phyloP scores from a whole-genome alignment of 495 filamentous ascomycete species.

The Terfezia boudieri region DNA sequence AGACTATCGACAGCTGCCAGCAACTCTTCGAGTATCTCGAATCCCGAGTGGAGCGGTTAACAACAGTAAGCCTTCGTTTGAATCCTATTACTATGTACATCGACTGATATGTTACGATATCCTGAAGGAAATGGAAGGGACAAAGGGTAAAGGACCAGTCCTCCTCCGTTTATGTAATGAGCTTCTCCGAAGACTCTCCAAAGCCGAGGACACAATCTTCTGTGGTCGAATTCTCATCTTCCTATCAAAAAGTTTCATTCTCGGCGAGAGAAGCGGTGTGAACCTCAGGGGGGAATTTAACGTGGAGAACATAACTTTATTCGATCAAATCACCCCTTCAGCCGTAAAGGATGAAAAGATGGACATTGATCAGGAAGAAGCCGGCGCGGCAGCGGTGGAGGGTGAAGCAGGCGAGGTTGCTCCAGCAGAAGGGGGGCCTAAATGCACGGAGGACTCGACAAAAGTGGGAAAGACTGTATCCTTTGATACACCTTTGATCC shows the following conservation, averaged over 20 bases:
- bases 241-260: slow-evolving; percentile 86
- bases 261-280: slow-evolving; percentile 89
- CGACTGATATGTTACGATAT: not conserved
- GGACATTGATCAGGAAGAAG: slow-evolving; percentile 28
- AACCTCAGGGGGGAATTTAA: slow-evolving; percentile 94
- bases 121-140: slow-evolving; percentile 11
- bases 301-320: slow-evolving; percentile 79
- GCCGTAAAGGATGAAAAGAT: slow-evolving; percentile 36
- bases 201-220: slow-evolving; percentile 91
- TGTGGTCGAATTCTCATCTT: slow-evolving; percentile 95
- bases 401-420: slow-evolving; percentile 9
- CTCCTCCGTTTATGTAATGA: slow-evolving; percentile 90
- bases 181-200: slow-evolving; percentile 66
- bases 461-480: slow-evolving; percentile 30
- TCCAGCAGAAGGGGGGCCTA: slow-evolving; percentile 17
- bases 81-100: no score
- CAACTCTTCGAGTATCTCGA: slow-evolving; percentile 85
- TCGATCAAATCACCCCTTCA: slow-evolving; percentile 33
- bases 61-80: slow-evolving; percentile 25
- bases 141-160: slow-evolving; percentile 51
- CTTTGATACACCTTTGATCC: slow-evolving; percentile 23
- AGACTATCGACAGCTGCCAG: slow-evolving; percentile 75
- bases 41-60: slow-evolving; percentile 69
- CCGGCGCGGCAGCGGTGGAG: slow-evolving; percentile 1
- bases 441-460: slow-evolving; percentile 20